Evolutionary conservation across 2,329 filamentous ascomycete genomes (phyloP).

Genomic region (Ambrosiella beaveri): DNA sequence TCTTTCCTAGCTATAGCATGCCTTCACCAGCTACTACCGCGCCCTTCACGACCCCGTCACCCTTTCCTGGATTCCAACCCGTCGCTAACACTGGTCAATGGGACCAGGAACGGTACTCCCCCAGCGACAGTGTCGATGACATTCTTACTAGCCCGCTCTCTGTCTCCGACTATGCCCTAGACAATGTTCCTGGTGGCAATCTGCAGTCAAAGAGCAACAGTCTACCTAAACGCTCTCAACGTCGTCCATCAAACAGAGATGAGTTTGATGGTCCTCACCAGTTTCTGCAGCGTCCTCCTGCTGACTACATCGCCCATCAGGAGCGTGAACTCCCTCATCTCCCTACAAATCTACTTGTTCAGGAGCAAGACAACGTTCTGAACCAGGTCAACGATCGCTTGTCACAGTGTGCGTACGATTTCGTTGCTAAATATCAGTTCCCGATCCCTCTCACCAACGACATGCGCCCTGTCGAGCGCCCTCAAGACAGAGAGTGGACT

Average conservation of each 20-base stretch:
- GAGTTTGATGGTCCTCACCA: slow-evolving; percentile 82
- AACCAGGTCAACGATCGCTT: slow-evolving; percentile 68
- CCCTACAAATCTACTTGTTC: slow-evolving; percentile 63
- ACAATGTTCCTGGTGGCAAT: slow-evolving; percentile 28
- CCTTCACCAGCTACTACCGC: slow-evolving; percentile 22
- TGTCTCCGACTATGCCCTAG: slow-evolving; percentile 44
- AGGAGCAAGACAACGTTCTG: slow-evolving; percentile 71
- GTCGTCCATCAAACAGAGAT: slow-evolving; percentile 64
- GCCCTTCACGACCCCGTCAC: slow-evolving; percentile 11
- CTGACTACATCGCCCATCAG: slow-evolving; percentile 55
- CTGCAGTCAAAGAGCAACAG: slow-evolving; percentile 17
- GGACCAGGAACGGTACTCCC: slow-evolving; percentile 35
- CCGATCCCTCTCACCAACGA: slow-evolving; percentile 70
- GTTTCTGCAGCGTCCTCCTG: slow-evolving; percentile 54
- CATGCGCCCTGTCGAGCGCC: slow-evolving; percentile 57
- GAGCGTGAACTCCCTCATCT: slow-evolving; percentile 67
- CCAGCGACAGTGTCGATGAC: slow-evolving; percentile 41
- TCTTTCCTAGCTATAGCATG: slow-evolving; percentile 25
- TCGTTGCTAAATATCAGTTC: slow-evolving; percentile 81
- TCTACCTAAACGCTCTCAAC: slow-evolving; percentile 35
- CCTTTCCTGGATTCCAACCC: slow-evolving; percentile 10
- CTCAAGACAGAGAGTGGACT: slow-evolving; percentile 72
- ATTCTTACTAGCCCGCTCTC: slow-evolving; percentile 39
- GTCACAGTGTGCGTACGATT: slow-evolving; percentile 75
- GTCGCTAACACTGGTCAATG: slow-evolving; percentile 19